Base-by-base conservation (phyloP, 192 early-diverging fungal genomes). In the Coemansia asiatica region DNA sequence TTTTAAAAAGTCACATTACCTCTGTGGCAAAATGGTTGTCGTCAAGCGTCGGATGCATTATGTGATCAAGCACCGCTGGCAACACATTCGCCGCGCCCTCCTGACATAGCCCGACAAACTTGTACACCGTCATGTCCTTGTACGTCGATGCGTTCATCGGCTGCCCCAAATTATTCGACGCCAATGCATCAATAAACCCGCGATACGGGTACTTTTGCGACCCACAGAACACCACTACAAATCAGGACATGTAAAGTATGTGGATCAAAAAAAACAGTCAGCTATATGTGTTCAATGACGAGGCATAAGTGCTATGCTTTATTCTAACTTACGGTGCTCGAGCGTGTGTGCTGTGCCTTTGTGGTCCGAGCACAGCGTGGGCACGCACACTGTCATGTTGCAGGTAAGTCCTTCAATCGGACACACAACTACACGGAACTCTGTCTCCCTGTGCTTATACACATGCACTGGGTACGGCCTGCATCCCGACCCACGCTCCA, bases 311-410 rank as follows among this genome's bases (percentile, higher is more conserved):
- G 8, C 21, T 22, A 49, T 31, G 60, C 25, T 1, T 26, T 27
- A 27, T 28, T 66, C 18, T 25, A 12, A 74, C 77, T 71, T 81
- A 83, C 84, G 59, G 71, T 87, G 85, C 54, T 94, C 93, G 4
- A 95, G 85, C 19, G 92, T 92, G 67, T 95, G 93, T 4, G 93
- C 85, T 15, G 90, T 84, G 49, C 93, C 93, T 47, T 84, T 79
- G 70, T 91, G 86, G 79, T 90, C 85, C 28, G 75, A 68, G 36
- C 85, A 80, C 16, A 86, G 70, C 0, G 93, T 95, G 21, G 93
- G 91, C 27, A 95, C 80, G 36, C 92, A 84, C 60, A 93, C 81
- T 22, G 84, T 77, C 23, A 85, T 61, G 2, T 86, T 82, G 51
- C 82, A 84, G 59, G 90, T 76, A 6, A 92, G 92, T 6, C 91